phyloP scores from a whole-genome alignment of 202 grass and related monocot genomes.

The Alloteropsis angusta region DNA sequence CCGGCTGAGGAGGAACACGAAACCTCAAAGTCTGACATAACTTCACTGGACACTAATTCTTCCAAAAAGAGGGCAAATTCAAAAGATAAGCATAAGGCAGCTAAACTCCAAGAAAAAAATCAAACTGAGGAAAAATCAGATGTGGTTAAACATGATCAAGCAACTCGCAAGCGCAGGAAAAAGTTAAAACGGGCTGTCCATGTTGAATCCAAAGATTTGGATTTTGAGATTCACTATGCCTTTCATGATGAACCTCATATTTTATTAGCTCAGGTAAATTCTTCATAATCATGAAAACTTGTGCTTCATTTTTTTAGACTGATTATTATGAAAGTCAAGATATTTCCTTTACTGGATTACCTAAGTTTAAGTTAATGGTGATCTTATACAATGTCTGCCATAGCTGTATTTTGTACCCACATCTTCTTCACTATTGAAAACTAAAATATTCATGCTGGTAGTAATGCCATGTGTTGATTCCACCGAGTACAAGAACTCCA shows the following conservation, averaged over 20 bases:
- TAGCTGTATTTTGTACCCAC: neutral
- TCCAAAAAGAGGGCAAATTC: neutral
- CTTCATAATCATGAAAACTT: neutral
- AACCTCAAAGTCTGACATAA: constrained; percentile 25
- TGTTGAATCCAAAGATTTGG: constrained; percentile 35
- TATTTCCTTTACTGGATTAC: neutral
- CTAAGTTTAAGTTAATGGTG: neutral
- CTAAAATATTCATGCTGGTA: neutral
- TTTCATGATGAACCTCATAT: constrained; percentile 60
- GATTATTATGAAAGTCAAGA: neutral
- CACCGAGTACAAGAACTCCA: neutral
- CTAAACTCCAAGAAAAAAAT: constrained; percentile 16
- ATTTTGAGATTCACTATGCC: constrained; percentile 64
- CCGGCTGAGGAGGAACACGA: constrained; percentile 17
- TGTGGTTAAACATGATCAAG: constrained; percentile 1
- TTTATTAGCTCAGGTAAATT: constrained; percentile 84
- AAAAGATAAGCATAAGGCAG: neutral
- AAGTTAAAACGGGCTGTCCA: constrained; percentile 46
- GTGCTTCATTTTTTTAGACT: neutral
- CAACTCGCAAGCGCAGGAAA: constrained; percentile 26
- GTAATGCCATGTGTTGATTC: neutral
- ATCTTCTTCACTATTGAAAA: neutral
- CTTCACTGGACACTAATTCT: constrained; percentile 17
- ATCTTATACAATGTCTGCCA: neutral
- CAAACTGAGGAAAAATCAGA: constrained; percentile 18